phyloP scores from a whole-genome alignment of 805 yeast genomes.

The Lipomyces sp. region DNA sequence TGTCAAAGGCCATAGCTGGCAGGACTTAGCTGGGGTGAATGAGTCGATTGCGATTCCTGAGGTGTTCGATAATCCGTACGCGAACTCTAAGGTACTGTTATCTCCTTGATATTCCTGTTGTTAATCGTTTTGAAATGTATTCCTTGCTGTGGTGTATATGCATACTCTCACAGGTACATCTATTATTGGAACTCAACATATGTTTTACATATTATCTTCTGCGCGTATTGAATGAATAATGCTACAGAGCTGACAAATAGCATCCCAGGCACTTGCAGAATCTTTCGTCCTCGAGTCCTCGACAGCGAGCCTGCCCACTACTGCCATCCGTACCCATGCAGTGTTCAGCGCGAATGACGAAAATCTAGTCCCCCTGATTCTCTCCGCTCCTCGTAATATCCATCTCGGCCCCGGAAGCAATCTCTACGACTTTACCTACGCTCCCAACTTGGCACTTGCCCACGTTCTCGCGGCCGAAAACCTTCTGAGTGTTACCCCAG shows the following conservation, averaged over 20 bases:
- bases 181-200: too few species aligned
- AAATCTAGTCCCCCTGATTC: neutral
- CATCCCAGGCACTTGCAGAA: neutral
- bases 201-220: too few species aligned
- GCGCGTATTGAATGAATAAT: neutral
- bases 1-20: neutral
- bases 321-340: neutral
- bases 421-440: neutral
- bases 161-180: too few species aligned
- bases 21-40: constrained; percentile 1
- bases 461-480: constrained; percentile 10
- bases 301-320: neutral
- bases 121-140: too few species aligned
- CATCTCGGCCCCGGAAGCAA: neutral
- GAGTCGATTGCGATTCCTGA: neutral
- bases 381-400: neutral
- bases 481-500: neutral
- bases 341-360: neutral
- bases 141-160: too few species aligned
- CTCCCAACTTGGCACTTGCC: neutral
- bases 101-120: neutral
- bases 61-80: neutral
- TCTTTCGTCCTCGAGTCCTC: neutral
- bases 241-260: neutral
- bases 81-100: neutral